Percentiles rank a stretch among this genome's conserved stretches.
These are phyloP conservation scores for Tolypocladium sp. DNA, from an alignment of 2,329 filamentous ascomycete genomes.

Conservation along the genomic window DNA sequence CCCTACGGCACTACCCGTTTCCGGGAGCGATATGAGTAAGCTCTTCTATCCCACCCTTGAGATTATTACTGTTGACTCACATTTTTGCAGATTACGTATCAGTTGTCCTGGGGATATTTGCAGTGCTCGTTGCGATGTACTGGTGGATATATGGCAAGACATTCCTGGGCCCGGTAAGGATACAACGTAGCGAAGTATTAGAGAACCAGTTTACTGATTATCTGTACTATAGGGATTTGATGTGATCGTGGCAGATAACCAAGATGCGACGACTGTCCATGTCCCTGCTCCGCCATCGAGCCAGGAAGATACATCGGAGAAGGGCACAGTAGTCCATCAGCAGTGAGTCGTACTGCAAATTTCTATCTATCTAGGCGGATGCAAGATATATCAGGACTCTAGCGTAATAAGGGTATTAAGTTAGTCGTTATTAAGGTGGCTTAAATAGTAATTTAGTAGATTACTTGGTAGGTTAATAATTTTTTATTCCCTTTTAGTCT, in stretches of 20 bases:
- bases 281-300: background rate
- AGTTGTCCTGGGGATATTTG: background rate
- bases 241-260: background rate
- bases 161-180: background rate
- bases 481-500: too few relatives aligned
- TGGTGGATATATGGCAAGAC: background rate
- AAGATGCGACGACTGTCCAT: background rate
- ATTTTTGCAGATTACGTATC: background rate
- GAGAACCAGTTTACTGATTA: background rate
- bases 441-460: too few relatives aligned
- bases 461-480: too few relatives aligned
- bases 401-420: too few relatives aligned
- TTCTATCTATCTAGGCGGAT: background rate
- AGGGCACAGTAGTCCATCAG: background rate
- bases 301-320: background rate
- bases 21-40: slow-evolving; percentile 11
- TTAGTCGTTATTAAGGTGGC: too few relatives aligned
- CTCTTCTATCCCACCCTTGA: background rate
- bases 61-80: background rate
- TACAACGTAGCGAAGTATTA: background rate
- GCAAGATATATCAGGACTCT: too few relatives aligned
- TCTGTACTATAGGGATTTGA: background rate
- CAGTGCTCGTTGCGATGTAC: background rate
- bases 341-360: background rate
- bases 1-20: slow-evolving; percentile 12